Evolutionary conservation across 2,329 filamentous ascomycete species (phyloP).

Genomic region (Pseudogymnoascus sp.): DNA sequence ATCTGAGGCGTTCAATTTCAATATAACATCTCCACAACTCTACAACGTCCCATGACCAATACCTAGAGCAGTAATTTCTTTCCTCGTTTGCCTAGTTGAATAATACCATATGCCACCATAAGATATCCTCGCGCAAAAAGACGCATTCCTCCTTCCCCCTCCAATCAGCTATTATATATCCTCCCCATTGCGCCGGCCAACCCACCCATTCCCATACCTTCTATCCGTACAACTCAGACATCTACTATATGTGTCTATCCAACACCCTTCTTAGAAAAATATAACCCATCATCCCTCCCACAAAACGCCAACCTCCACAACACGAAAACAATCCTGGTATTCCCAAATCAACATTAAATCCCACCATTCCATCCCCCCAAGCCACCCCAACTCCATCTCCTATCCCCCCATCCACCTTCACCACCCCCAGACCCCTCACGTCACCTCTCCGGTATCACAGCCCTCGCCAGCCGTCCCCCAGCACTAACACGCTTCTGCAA

Average conservation of each 20-base stretch:
- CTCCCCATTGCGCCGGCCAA: background rate
- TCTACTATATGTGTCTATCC: slow-evolving; percentile 4
- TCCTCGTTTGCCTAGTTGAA: background rate
- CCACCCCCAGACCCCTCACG: background rate
- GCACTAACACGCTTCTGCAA: slow-evolving; percentile 74
- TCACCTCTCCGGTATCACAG: slow-evolving; percentile 6
- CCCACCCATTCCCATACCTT: background rate
- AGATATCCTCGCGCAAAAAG: background rate
- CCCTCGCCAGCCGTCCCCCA: slow-evolving; percentile 58
- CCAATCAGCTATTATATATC: slow-evolving; percentile 5
- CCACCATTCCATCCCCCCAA: background rate
- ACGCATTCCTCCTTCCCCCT: background rate
- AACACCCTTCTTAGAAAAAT: background rate
- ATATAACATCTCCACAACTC: background rate
- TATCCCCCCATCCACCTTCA: background rate
- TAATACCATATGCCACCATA: slow-evolving; percentile 1
- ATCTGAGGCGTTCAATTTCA: background rate
- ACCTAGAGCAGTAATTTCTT: background rate
- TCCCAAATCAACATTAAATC: slow-evolving; percentile 1
- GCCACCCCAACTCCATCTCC: background rate
- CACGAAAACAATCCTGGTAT: slow-evolving; percentile 1
- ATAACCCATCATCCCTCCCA: background rate
- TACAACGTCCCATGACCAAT: background rate
- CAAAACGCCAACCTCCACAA: background rate
- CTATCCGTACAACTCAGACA: slow-evolving; percentile 3